phyloP scores from a whole-genome alignment of 1,284 basidiomycete species.

The Cryptococcus amylolentus region DNA sequence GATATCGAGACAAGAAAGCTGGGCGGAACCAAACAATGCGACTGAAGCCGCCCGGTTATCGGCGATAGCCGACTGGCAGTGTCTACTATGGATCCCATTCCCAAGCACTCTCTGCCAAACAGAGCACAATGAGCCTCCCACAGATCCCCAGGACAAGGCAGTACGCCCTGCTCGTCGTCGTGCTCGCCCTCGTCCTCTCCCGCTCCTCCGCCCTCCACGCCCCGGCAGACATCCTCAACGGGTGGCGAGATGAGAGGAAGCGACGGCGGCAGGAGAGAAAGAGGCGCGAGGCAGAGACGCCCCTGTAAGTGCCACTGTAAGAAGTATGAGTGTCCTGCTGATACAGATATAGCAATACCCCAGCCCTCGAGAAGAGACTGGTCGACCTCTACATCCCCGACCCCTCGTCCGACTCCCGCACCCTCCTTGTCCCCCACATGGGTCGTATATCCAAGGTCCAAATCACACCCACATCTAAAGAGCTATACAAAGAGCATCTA shows the following conservation, averaged over 20 bases:
- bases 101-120: neutral
- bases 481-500: slow-evolving; percentile 32
- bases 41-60: no score
- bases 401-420: slow-evolving; percentile 55
- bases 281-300: slow-evolving; percentile 40
- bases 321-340: no score
- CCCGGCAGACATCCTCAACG: slow-evolving; percentile 15
- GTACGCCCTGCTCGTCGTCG: neutral
- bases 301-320: slow-evolving; percentile 29
- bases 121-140: neutral
- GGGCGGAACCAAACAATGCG: no score
- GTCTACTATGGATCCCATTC: neutral
- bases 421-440: slow-evolving; percentile 64
- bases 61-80: no score
- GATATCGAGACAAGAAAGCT: no score
- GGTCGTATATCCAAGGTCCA: slow-evolving; percentile 61
- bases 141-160: neutral
- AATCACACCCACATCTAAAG: slow-evolving; percentile 44
- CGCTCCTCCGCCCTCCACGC: slow-evolving; percentile 15
- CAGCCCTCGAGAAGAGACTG: slow-evolving; percentile 49
- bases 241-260: slow-evolving; percentile 30
- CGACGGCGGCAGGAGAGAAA: slow-evolving; percentile 25
- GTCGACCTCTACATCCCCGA: slow-evolving; percentile 49
- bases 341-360: slow-evolving; percentile 36
- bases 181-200: slow-evolving; percentile 21